A percentile compares a stretch with the other conserved stretches of the same genome.
Evolutionary conservation across 169 alveolate species (phyloP).

Genomic region (Cryptosporidium canis): DNA sequence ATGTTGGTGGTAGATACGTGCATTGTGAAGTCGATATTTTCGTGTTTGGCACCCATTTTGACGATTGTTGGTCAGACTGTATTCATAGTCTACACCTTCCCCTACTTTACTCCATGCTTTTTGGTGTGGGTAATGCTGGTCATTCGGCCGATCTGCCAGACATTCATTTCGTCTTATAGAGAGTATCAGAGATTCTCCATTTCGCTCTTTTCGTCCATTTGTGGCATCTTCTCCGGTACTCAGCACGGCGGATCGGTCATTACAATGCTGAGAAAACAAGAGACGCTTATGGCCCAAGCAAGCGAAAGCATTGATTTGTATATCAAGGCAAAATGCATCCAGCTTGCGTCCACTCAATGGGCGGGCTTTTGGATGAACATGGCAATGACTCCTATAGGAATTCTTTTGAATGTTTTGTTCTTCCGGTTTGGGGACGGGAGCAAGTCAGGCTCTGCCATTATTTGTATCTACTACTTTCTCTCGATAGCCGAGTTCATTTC

Average conservation of each 20-base stretch:
- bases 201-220: constrained; percentile 23
- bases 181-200: constrained; percentile 55
- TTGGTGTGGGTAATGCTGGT: constrained; percentile 14
- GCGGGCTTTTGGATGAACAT: constrained; percentile 70
- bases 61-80: constrained; percentile 1
- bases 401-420: constrained; percentile 11
- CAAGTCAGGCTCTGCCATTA: background rate
- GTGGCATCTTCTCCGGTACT: constrained; percentile 38
- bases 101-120: constrained; percentile 2
- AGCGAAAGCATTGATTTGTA: background rate
- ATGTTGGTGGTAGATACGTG: constrained; percentile 49
- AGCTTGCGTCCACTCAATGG: constrained; percentile 63
- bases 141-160: constrained; percentile 17
- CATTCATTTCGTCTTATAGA: constrained; percentile 31
- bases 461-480: constrained; percentile 71
- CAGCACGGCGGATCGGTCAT: constrained; percentile 19
- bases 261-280: constrained; percentile 18
- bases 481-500: constrained; percentile 75
- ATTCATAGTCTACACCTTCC: constrained; percentile 8
- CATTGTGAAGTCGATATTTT: constrained; percentile 48
- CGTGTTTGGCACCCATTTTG: constrained; percentile 24
- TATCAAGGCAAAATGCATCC: constrained; percentile 24
- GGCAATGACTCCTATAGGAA: constrained; percentile 50
- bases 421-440: background rate
- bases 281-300: constrained; percentile 13